A percentile compares a stretch with the other conserved stretches of the same genome.
Evolutionary conservation across 805 yeast species (phyloP).

Genomic region (Candida nitratophila): DNA sequence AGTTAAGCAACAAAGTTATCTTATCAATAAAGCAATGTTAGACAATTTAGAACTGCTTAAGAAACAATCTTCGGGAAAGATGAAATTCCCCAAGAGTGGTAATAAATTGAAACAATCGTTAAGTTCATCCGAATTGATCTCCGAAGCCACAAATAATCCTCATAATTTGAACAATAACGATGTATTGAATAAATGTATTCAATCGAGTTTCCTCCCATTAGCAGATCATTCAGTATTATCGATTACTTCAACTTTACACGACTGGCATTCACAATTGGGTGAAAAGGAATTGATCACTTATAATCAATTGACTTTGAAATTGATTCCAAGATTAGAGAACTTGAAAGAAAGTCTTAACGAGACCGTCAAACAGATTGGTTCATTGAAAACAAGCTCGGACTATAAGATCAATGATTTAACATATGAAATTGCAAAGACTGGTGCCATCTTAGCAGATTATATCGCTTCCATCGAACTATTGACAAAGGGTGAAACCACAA

Average conservation of each 20-base stretch:
- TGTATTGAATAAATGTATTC: constrained; percentile 36
- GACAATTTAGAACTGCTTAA: constrained; percentile 32
- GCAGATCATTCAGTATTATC: constrained; percentile 31
- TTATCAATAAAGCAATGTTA: constrained; percentile 42
- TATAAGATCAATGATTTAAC: constrained; percentile 51
- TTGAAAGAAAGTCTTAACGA: constrained; percentile 45
- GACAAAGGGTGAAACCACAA: constrained; percentile 27
- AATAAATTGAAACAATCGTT: constrained; percentile 17
- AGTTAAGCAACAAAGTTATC: constrained; percentile 40
- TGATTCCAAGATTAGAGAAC: constrained; percentile 50
- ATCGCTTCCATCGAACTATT: constrained; percentile 36
- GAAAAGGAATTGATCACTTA: constrained; percentile 44
- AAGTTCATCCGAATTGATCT: constrained; percentile 5
- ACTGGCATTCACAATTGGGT: constrained; percentile 23
- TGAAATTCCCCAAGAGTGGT: not conserved
- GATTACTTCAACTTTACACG: constrained; percentile 23
- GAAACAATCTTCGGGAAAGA: constrained; percentile 24
- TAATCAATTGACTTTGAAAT: constrained; percentile 40
- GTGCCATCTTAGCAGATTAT: constrained; percentile 44
- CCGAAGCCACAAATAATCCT: not conserved
- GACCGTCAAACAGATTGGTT: constrained; percentile 47
- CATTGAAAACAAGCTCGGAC: constrained; percentile 42
- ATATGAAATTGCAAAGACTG: constrained; percentile 57
- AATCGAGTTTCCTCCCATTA: constrained; percentile 35
- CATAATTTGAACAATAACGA: not conserved